phyloP scores from a whole-genome alignment of 2,329 filamentous ascomycete species.

The Penicillium sp. region DNA sequence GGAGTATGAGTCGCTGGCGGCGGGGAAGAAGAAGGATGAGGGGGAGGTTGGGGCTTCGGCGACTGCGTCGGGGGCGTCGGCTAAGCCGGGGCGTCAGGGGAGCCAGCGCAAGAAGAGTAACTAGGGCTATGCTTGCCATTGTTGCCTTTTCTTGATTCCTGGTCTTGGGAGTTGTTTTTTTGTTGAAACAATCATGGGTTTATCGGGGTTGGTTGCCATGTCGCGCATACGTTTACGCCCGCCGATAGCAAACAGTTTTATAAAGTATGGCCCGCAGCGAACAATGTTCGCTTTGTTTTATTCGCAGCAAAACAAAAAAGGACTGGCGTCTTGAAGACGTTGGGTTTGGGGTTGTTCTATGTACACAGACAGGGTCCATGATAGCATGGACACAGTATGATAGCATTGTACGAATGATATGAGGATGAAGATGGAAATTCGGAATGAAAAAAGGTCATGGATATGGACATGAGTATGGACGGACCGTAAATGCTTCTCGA shows the following conservation, averaged over 20 bases:
- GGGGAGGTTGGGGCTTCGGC: constrained; percentile 8
- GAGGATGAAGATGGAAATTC: constrained; percentile 9
- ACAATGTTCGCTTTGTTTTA: not conserved
- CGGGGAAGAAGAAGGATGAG: constrained; percentile 43
- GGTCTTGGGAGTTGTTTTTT: not conserved
- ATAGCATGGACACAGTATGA: constrained; percentile 11
- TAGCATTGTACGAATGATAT: constrained; percentile 15
- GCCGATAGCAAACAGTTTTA: not conserved
- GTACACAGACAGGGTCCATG: constrained; percentile 20
- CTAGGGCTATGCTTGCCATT: not conserved
- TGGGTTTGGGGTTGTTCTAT: constrained; percentile 14
- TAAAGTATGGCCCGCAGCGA: not conserved
- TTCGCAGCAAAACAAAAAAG: not conserved
- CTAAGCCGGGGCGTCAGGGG: constrained; percentile 20
- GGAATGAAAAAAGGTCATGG: not conserved
- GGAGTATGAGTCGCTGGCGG: constrained; percentile 65
- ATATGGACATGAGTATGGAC: not conserved
- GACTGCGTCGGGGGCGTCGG: constrained; percentile 12
- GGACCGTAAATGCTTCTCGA: constrained; percentile 5
- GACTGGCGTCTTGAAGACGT: not conserved
- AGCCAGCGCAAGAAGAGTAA: constrained; percentile 32
- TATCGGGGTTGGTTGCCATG: not conserved
- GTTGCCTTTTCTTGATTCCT: not conserved
- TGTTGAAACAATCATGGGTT: not conserved
- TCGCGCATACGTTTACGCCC: not conserved